Evolutionary conservation across 1,139 yeast species (phyloP), one percentile per base, ranked within the genome.

Genomic region (Pichia sp.): DNA sequence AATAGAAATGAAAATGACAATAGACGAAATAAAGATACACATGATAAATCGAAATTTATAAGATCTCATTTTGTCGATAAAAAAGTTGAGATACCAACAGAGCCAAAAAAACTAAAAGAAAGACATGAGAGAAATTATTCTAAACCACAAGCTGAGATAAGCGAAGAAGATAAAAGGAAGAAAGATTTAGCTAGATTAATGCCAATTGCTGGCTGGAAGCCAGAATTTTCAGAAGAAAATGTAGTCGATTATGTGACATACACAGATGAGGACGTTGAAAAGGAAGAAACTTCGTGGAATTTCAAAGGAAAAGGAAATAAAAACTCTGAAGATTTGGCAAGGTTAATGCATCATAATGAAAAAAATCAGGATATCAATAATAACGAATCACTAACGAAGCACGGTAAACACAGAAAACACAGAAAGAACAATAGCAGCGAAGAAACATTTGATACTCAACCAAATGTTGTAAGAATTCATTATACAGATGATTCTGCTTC

Each of bases 151-250:
- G 16, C 2, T 16, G 16, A 16, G 16, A 16, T 16, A 16, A 16
- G 2, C 16, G 16, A 1, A 16, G 24, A 22, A 7, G n/a, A 26
- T n/a, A 6, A 35, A 30, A 28, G 11, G 22, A 9, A 23, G 9
- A n/a, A 34, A 20, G 30, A 40, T 2, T 30, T 46, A n/a, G 46
- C 45, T 5, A 25, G 49, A 29, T 32, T 50, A 30, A 43, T 46
- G 42, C 51, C 53, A 12, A 42, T 45, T 22, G 37, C 36, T 11
- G 48, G 43, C 23, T 45, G 49, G 41, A 37, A 41, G 30, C 46
- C 43, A 7, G 49, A 41, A 16, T 34, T 42, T 29, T 11, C 11
- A 22, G 27, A 29, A 29, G 16, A 32, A 23, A 22, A 23, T 10
- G 26, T 11, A 22, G 2, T 16, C 2, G 16, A 16, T 16, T 16